Conservation (phyloP, 305 asterid species). For the Caryopteris hybrid region DNA sequence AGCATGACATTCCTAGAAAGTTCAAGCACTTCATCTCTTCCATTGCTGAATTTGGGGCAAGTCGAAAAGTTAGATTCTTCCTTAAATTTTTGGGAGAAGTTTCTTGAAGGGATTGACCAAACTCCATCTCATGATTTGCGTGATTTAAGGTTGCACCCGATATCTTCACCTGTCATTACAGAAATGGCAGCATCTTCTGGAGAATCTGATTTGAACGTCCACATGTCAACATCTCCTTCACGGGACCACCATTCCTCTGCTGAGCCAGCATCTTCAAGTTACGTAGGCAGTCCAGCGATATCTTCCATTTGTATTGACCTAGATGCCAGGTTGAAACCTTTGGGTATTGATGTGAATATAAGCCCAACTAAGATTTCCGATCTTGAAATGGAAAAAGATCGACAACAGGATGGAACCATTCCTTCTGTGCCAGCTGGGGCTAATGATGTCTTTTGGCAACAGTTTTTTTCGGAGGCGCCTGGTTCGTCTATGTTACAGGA, state of each 20-base stretch:
- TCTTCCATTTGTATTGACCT: slow-evolving; percentile 42
- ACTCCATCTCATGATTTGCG: slow-evolving; percentile 19
- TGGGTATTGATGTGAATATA: slow-evolving; percentile 38
- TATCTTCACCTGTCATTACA: slow-evolving; percentile 27
- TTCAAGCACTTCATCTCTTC: slow-evolving; percentile 25
- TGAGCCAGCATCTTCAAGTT: slow-evolving; percentile 18
- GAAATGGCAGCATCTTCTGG: slow-evolving; percentile 44
- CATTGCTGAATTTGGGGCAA: slow-evolving; percentile 29
- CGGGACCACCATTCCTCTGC: slow-evolving; percentile 31
- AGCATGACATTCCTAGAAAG: slow-evolving; percentile 22
- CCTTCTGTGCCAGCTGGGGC: slow-evolving; percentile 31
- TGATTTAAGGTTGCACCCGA: slow-evolving; percentile 69
- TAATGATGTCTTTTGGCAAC: slow-evolving; percentile 79
- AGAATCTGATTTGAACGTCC: slow-evolving; percentile 41
- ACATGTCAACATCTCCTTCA: slow-evolving; percentile 23
- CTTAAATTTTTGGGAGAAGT: slow-evolving; percentile 48
- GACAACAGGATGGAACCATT: slow-evolving; percentile 1
- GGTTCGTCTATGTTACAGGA: slow-evolving; percentile 31
- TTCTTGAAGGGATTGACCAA: slow-evolving; percentile 34
- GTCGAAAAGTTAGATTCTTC: slow-evolving; percentile 54
- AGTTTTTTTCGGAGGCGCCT: slow-evolving; percentile 66
- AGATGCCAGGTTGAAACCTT: slow-evolving; percentile 24
- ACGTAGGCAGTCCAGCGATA: slow-evolving; percentile 36
- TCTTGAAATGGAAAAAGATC: slow-evolving; percentile 12
- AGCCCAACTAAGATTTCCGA: slow-evolving; percentile 33